Base-by-base conservation (phyloP, 345 rosid species). In the Luvunga scandens region DNA sequence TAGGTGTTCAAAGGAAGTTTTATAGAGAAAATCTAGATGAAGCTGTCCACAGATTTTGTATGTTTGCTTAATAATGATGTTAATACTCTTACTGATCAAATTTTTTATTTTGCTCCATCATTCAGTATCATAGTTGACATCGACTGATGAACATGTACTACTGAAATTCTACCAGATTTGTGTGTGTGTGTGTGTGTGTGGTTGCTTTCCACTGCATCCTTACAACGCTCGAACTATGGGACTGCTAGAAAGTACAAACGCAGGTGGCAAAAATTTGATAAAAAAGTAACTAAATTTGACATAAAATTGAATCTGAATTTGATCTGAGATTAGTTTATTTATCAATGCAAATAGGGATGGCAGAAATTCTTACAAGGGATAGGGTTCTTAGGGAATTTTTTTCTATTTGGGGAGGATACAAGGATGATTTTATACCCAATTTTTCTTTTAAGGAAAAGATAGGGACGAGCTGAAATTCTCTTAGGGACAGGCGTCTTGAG, bases 1-100 rank as follows among this genome's bases (percentile, higher is more conserved):
- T 59, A 66, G 80, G 33, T 45, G 36, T 64, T 73, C 34, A 24
- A 71, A 65, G 45, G 39, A 55, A 61, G 45, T 72, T 19, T 56
- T 36, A 27, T 36, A 56, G 73, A 53, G 79, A 64, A 64, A 64
- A 25, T 66, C 56, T 36, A 4, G 70, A 13, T 25, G 39, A 36
- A 6, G 45, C 19, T 66, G 56, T 24, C 19, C 34, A 25, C 63
- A 38, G 57, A 8, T 22, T 12, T 8, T 55, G 63, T 48, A 30
- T n/a, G 36, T 3, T 34, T 8, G 57, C 69, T 69, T 65, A 27
- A 30, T 36, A 68, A 70, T 66, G 60, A 28, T 42, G 24, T 59
- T 18, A 14, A 22, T 24, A 24, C 50, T 69, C 66, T 53, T 53
- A 13, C 72, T 50, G 53, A 27, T 72, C 66, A 62, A 38, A 67